A percentile compares a stretch with the other conserved stretches of the same genome.
These are phyloP conservation scores for Aquilaria malaccensis DNA, from an alignment of 345 rosid species.

Conservation along the genomic window DNA sequence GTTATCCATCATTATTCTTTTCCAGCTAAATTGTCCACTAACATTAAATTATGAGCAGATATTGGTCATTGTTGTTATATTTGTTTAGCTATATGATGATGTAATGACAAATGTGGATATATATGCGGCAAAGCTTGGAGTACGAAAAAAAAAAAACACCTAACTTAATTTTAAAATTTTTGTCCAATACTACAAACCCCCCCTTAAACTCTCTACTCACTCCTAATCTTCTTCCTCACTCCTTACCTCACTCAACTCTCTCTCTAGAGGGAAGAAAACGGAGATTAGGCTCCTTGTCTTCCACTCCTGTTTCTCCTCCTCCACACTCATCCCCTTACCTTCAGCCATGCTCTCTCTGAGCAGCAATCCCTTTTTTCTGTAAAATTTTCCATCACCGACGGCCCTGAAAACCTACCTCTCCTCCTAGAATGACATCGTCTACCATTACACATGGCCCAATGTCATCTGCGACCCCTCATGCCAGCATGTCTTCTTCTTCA, in stretches of 20 bases:
- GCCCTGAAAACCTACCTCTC: slow-evolving; percentile 42
- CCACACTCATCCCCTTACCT: slow-evolving; percentile 31
- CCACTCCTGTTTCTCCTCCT: slow-evolving; percentile 30
- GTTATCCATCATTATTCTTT: too few relatives aligned
- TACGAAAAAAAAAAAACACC: too few relatives aligned
- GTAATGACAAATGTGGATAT: too few relatives aligned
- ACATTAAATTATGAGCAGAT: too few relatives aligned
- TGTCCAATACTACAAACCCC: too few relatives aligned
- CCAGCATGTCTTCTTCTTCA: slow-evolving; percentile 37
- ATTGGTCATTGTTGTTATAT: too few relatives aligned
- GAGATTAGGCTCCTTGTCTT: slow-evolving; percentile 39
- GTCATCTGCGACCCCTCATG: slow-evolving; percentile 35
- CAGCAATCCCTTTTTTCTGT: slow-evolving; percentile 59
- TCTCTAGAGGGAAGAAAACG: neutral
- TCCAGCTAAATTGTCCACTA: too few relatives aligned
- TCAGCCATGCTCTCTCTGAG: slow-evolving; percentile 44
- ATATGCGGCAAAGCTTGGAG: too few relatives aligned
- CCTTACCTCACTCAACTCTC: slow-evolving; percentile 11
- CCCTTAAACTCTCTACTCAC: neutral
- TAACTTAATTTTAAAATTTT: too few relatives aligned
- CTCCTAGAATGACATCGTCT: slow-evolving; percentile 51
- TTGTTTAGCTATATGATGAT: too few relatives aligned
- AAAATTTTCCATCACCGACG: slow-evolving; percentile 57
- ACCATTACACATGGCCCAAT: slow-evolving; percentile 27
- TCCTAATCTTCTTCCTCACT: slow-evolving; percentile 1